Evolutionary conservation across 768 basidiomycete genomes (phyloP).

Genomic region (Hygrophorus russula): DNA sequence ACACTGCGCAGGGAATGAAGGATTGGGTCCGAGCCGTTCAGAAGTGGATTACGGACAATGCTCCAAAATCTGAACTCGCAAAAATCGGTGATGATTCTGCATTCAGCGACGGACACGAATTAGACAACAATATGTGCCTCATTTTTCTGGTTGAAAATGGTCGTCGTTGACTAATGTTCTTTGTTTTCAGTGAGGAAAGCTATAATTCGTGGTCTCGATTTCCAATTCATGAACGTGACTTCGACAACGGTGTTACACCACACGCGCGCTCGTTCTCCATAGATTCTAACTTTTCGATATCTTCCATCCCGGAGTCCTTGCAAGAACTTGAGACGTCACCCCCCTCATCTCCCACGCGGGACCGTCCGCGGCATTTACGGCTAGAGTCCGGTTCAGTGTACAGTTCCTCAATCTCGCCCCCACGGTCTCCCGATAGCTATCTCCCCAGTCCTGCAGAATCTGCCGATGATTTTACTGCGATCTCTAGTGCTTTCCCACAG

Average conservation of each 20-base stretch:
- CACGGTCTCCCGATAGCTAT: slow-evolving; percentile 41
- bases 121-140: slow-evolving; percentile 27
- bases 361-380: slow-evolving; percentile 38
- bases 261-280: slow-evolving; percentile 53
- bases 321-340: slow-evolving; percentile 16
- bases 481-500: slow-evolving; percentile 8
- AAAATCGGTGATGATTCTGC: slow-evolving; percentile 43
- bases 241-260: slow-evolving; percentile 27
- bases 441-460: slow-evolving; percentile 49
- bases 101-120: slow-evolving; percentile 31
- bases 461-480: slow-evolving; percentile 22
- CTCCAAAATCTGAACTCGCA: slow-evolving; percentile 23
- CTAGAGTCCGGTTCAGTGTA: slow-evolving; percentile 32
- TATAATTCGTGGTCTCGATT: slow-evolving; percentile 32
- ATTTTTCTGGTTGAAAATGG: background rate
- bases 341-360: slow-evolving; percentile 15
- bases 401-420: slow-evolving; percentile 31
- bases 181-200: slow-evolving; percentile 23
- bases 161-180: slow-evolving; percentile 9
- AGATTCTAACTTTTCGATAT: slow-evolving; percentile 45
- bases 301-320: slow-evolving; percentile 31
- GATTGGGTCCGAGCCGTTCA: slow-evolving; percentile 67
- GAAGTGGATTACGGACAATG: slow-evolving; percentile 60
- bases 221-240: slow-evolving; percentile 22
- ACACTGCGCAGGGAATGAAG: slow-evolving; percentile 43